Base-by-base conservation (phyloP, 1,139 yeast genomes). In the Lodderomyces elongisporus region DNA sequence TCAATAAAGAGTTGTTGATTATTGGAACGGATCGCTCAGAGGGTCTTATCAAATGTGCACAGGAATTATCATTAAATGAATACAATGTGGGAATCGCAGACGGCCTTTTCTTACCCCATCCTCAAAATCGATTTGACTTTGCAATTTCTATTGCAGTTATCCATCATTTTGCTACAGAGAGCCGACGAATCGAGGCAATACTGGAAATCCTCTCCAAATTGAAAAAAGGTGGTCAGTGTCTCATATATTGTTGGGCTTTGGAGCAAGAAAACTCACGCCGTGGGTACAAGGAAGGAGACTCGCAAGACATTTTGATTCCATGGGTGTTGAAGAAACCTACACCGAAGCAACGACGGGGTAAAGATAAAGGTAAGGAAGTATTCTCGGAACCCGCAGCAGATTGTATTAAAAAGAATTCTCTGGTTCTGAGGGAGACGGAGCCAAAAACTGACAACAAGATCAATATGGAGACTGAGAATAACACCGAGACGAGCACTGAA, bases 71-170 rank as follows among this genome's bases (percentile, higher is more conserved):
- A 17, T 65, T 55, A 25, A 47, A 45, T 38, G 27, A 35, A 40
- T 70, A 51, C 38, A 49, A 52, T 42, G 65, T 79, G 6, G 62
- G 79, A 27, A 76, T 85, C 3, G 82, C 93, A 2, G 96, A 88
- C 56, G 95, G 93, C 1, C 61, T 87, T 39, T 51, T 56, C 21
- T 59, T 85, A 38, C 95, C 96, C 6, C 93, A 82, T 55, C 66
- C 66, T 2, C 57, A 65, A 21, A 46, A 57, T 12, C 57, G 66
- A 2, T 82, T 85, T 58, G 96, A 91, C 49, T 91, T 91, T 65
- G 97, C 95, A 3, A 84, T 93, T 21, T 83, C 95, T 9, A 89
- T 91, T 33, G 98, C 98, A 0, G 98, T 93, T 12, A 81, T 91
- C 14, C 98, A 91, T 52, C 98, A 91, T 56, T 88, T 93, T 61